Base-by-base conservation (phyloP, 2,329 filamentous ascomycete species). In the Sclerotinia sclerotiorum region DNA sequence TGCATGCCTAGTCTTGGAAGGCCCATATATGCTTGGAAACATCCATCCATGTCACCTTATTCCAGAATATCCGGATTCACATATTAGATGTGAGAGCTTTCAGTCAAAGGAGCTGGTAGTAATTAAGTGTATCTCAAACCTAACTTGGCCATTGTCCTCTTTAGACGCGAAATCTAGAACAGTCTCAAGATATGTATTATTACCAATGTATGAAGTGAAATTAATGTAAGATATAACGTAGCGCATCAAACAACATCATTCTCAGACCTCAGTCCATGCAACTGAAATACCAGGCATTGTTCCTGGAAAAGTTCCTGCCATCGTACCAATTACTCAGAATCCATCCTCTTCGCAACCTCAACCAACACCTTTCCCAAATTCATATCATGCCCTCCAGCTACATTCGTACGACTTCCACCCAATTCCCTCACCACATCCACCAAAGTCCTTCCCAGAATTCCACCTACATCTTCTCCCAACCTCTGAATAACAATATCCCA, bases 111-210 rank as follows among this genome's bases (percentile, higher is more conserved):
- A 58, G n/a, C 8, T 19, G 3, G 13, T 13, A 44, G 1, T 8
- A 15, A n/a, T 32, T 8, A 0, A 48, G 3, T 10, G 8, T 15
- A 24, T 4, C 29, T 48, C 8, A 17, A 15, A 3, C 6, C 21
- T 10, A 15, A 3, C 3, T 17, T 44, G 2, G 5, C 27, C 0
- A n/a, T 15, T 2, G 5, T 1, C 8, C 3, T 8, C 21, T 5
- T 46, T 5, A n/a, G 29, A n/a, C 1, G 11, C 19, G 2, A n/a
- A 32, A 11, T 8, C 21, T 35, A 55, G 2, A 42, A 42, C 29
- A 35, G 19, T 4, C 29, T 15, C 19, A 0, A 6, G 11, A 1
- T 5, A 13, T 55, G 21, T n/a, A 35, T n/a, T 21, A 35, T 21
- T 4, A 35, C 52, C 5, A 48, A 32, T 10, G 11, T n/a, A 60